Evolutionary conservation across 306 rosid genomes (phyloP).

Genomic region (Neltuma alba): DNA sequence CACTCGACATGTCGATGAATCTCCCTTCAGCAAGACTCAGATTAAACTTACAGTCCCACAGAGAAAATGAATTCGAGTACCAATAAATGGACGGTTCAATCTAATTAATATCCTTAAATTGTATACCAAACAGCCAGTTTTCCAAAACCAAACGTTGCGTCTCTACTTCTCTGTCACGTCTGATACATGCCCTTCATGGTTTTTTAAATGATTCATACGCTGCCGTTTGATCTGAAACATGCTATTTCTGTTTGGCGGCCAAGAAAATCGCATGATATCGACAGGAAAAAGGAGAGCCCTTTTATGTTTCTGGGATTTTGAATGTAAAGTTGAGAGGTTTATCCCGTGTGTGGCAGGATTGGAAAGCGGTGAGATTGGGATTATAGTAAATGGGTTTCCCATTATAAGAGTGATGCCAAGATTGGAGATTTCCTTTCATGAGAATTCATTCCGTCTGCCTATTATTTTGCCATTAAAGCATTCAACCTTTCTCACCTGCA

Average conservation of each 20-base stretch:
- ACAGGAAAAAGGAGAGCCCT: background rate
- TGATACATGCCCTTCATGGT: slow-evolving; percentile 5
- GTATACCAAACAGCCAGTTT: slow-evolving; percentile 45
- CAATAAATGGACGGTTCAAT: slow-evolving; percentile 52
- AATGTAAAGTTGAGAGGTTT: background rate
- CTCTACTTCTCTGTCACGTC: slow-evolving; percentile 11
- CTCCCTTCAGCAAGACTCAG: background rate
- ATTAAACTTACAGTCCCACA: background rate
- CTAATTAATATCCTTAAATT: slow-evolving; percentile 44
- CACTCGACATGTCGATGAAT: slow-evolving; percentile 13
- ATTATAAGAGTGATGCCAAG: background rate
- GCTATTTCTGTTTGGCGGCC: slow-evolving; percentile 30
- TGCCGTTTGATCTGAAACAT: slow-evolving; percentile 22
- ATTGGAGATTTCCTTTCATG: slow-evolving; percentile 26
- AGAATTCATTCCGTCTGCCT: background rate
- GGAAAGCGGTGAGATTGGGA: background rate
- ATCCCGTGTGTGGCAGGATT: background rate
- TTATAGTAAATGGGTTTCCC: slow-evolving; percentile 27
- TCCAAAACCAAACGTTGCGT: slow-evolving; percentile 31
- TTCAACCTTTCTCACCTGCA: slow-evolving; percentile 18
- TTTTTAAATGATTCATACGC: background rate
- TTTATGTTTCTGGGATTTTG: background rate
- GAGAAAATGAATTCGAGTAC: background rate
- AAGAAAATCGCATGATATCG: slow-evolving; percentile 34
- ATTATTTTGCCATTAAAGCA: slow-evolving; percentile 9